Base-by-base conservation (phyloP, 2,329 filamentous ascomycete genomes). In the Trichoderma sp. region DNA sequence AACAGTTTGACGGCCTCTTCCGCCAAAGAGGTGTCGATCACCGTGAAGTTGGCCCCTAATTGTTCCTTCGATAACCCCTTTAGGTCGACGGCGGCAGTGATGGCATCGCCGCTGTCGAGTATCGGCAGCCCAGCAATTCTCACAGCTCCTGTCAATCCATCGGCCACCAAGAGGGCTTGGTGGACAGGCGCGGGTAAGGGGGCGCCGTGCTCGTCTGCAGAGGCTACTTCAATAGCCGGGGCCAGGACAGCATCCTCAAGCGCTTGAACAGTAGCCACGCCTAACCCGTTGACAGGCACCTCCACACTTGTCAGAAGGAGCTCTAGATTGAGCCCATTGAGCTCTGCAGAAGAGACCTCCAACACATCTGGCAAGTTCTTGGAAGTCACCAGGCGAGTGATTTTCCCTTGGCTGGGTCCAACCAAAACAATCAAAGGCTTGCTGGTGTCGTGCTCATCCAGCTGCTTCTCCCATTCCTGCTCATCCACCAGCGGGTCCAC, bases 121-220 rank as follows among this genome's bases (percentile, higher is more conserved):
- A 79, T 67, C 19, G 80, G 77, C 54, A 84, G 72, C 9, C 79
- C 72, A 6, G 83, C 75, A 7, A 85, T 70, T 1, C 83, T 80
- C 5, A 88, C 81, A 1, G 90, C 86, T 7, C 90, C 92, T 61
- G 85, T 79, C 2, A 96, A 78, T 0, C 92, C 93, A 56, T 91
- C 84, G 0, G 87, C 88, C 9, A 96, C 84, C 10, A 97, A 71
- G 17, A 97, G 77, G 0, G 89, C 87, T 73, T 89, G 91, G 74
- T 98, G 94, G 1, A 97, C 92, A 0, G 94, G 93, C 51, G 92
- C 92, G 7, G 88, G 86, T 48, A 95, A 82, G 17, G 88, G 84
- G 14, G 88, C 87, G 64, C 87, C 83, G 67, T 87, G 82, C 9
- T 88, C 88, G 17, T 85, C 86, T 67, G 82, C 83, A 15, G 89